Base-by-base conservation (phyloP, 495 filamentous ascomycete species). In the Parathielavia appendiculata region DNA sequence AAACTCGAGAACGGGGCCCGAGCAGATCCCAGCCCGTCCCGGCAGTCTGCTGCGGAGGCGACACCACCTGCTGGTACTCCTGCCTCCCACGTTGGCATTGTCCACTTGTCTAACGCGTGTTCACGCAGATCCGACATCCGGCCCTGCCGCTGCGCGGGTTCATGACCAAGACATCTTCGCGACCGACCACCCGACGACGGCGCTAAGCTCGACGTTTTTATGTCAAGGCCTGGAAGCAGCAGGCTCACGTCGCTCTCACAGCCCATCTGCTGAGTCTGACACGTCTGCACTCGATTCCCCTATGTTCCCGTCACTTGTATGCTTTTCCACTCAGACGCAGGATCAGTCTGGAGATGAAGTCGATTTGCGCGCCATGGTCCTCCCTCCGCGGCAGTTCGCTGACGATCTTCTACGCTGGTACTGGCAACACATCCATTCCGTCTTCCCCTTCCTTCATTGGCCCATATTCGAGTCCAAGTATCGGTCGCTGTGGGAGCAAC, bases 381-480 rank as follows among this genome's bases (percentile, higher is more conserved):
- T 75, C 8, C 73, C 76, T 0, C 67, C 61, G 14, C 63, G 69
- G n/a, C 45, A 51, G 0, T 57, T 68, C 13, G 71, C 73, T 4
- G 73, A 75, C 50, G 60, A 69, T 32, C 64, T 74, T 0, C 41
- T 76, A 5, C 51, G 67, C 16, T 67, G 63, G 38, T 79, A 72
- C 57, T 76, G 70, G 65, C 61, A 62, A 2, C 59, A 57, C 34
- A 57, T 74, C 12, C 68, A 74, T 35, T 60, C 66, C 16, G 35
- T 78, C 13, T 75, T 68, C 60, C 73, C 75, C 12, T 66, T 74
- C 40, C 57, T 76, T 13, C 72, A 76, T 40, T 61, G 69, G 43
- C 50, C 63, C n/a, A 64, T 63, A 5, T 76, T 78, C 44, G 43
- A 66, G 22, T 50, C 32, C 16, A 41, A 39, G 0, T 73, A 75